These are phyloP conservation scores for Cronartium quercuum DNA, from an alignment of 1,284 basidiomycete species.

Conservation along the genomic window DNA sequence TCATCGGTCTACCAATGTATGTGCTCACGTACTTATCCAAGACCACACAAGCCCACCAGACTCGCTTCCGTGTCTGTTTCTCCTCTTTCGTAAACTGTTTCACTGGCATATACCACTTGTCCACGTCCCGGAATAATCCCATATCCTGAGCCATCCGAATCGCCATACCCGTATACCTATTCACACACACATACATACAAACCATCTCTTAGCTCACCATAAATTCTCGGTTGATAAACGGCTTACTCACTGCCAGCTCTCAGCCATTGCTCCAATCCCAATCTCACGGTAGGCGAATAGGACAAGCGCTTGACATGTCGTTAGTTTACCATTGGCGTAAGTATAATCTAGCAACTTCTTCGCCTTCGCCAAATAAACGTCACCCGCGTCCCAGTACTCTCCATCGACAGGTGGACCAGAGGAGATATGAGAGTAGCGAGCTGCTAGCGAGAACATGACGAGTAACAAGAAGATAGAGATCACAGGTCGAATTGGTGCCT, in stretches of 20 bases:
- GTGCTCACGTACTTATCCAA: constrained; percentile 64
- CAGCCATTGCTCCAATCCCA: constrained; percentile 77
- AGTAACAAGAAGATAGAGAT: constrained; percentile 65
- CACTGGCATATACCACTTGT: constrained; percentile 61
- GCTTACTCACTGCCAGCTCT: constrained; percentile 71
- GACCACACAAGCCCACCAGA: constrained; percentile 73
- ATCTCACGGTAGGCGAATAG: constrained; percentile 74
- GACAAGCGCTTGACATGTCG: constrained; percentile 68
- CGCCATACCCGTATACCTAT: constrained; percentile 41
- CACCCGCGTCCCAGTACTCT: constrained; percentile 72
- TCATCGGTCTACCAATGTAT: constrained; percentile 71
- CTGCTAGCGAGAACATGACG: constrained; percentile 68
- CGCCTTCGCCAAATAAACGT: constrained; percentile 64
- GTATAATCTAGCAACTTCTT: constrained; percentile 63
- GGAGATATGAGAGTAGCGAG: constrained; percentile 57
- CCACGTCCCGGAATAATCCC: constrained; percentile 72
- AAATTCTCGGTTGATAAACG: constrained; percentile 60
- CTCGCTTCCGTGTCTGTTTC: constrained; percentile 65
- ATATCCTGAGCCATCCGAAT: constrained; percentile 69
- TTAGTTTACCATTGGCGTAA: constrained; percentile 61
- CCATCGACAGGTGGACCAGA: constrained; percentile 53
- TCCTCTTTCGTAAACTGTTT: constrained; percentile 61
- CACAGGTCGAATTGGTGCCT: constrained; percentile 43
- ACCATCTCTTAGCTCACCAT: constrained; percentile 54
- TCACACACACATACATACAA: background rate